Conservation (phyloP, 805 yeast species). For the Candida parachauliodes region DNA sequence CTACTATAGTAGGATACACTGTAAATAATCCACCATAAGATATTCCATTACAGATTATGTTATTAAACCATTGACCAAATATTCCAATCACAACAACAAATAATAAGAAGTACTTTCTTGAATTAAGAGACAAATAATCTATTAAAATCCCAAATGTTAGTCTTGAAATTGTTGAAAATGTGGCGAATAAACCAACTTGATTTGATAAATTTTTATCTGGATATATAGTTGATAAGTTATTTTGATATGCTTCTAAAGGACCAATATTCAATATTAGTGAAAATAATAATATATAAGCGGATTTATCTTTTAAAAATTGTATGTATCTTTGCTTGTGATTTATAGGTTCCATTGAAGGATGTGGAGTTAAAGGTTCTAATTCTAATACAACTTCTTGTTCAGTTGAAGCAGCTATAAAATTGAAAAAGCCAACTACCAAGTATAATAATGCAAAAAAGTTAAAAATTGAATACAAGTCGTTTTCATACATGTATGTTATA, state of each 20-base stretch:
- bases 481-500: slow-evolving; percentile 41
- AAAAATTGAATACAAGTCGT: slow-evolving; percentile 51
- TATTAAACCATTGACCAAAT: slow-evolving; percentile 24
- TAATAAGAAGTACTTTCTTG: slow-evolving; percentile 32
- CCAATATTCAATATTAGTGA: slow-evolving; percentile 72
- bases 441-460: slow-evolving; percentile 50
- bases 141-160: slow-evolving; percentile 63
- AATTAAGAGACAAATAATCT: slow-evolving; percentile 47
- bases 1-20: slow-evolving; percentile 77
- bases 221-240: slow-evolving; percentile 71
- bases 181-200: slow-evolving; percentile 60
- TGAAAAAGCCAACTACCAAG: slow-evolving; percentile 51
- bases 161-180: slow-evolving; percentile 68
- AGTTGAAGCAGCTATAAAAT: slow-evolving; percentile 62
- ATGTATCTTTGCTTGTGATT: slow-evolving; percentile 32
- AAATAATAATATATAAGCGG: slow-evolving; percentile 60
- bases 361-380: slow-evolving; percentile 24
- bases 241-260: slow-evolving; percentile 79
- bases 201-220: slow-evolving; percentile 25
- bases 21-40: slow-evolving; percentile 85
- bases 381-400: slow-evolving; percentile 35
- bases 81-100: slow-evolving; percentile 25
- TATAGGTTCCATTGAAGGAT: slow-evolving; percentile 35
- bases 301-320: slow-evolving; percentile 46
- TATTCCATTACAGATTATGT: slow-evolving; percentile 50